Base-by-base conservation (phyloP, 495 filamentous ascomycete genomes). In the Rhypophila decipiens region DNA sequence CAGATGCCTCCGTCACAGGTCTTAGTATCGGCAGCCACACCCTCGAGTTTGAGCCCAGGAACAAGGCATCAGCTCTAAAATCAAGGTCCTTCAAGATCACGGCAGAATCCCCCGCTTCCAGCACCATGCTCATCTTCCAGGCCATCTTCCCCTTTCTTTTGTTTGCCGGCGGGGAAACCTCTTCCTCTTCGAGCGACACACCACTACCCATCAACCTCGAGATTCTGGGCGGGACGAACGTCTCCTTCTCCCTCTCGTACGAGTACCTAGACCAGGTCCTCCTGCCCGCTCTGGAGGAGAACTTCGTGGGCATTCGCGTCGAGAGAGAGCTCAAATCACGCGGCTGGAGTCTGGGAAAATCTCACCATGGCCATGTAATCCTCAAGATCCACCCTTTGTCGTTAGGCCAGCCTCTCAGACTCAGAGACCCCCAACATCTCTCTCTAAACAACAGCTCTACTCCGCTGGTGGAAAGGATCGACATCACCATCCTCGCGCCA, bases 241-340 rank as follows among this genome's bases (percentile, higher is more conserved):
- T 83, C 2, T 77, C 79, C 2, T 82, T 72, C 46, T 85, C 86
- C 0, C 82, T 80, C 22, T 87, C 82, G 3, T 84, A 76, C 65
- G 88, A 94, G 56, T 94, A 94, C 58, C 60, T 88, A 0, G 63
- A 77, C 33, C 86, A 90, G 55, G 87, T 94, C 0, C 68, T 95
- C 10, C 63, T 84, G 3, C 89, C 87, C 0, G 76, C 78, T 22
- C 75, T 93, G n/a, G 63, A 76, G 24, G 71, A 63, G 43, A 64
- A 85, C 10, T 86, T 85, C 39, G 82, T 82, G 33, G 70, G 86
- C 18, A 73, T 81, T 11, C 52, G 46, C 2, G 70, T 90, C 21
- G 68, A 72, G 10, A 61, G 82, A 4, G 65, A 61, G 23, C 67
- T 90, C 4, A 64, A 76, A 24, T 69, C 59, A 24, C 73, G 87